Base-by-base conservation (phyloP, 306 rosid genomes). In the Prunus mongolica region DNA sequence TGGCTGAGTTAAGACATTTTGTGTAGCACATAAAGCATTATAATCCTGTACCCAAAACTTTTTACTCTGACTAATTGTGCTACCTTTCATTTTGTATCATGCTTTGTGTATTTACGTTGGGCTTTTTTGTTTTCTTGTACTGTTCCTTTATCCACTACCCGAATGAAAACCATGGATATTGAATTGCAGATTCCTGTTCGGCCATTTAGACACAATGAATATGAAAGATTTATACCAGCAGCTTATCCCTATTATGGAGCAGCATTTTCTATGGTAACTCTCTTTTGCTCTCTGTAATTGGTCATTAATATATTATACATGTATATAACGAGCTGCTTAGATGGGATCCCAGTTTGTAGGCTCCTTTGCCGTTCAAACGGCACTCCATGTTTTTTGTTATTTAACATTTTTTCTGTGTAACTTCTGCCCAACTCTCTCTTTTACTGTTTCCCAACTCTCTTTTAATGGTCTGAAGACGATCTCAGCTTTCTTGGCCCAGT, bases 181-280 rank as follows among this genome's bases (percentile, higher is more conserved):
- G 50, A 76, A 44, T 55, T 86, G 88, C 91, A 95, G 98, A 95
- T 95, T 75, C 98, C 98, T 62, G 98, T 95, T 60, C 97, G 96
- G 44, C 98, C 97, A 78, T 95, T 84, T 79, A 92, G 86, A 78
- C 98, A 95, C 91, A 85, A 95, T 50, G 98, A 95, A 87, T 95
- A 95, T 2, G 98, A 95, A 79, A 90, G 98, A 87, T 95, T 95
- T 67, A 90, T 95, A 76, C 95, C 97, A 14, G 86, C 98, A 46
- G 98, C 98, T 27, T 95, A 90, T 83, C 98, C 98, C 50, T 95
- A 95, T 65, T 95, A 90, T 67, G 98, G 97, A 82, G 90, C 96
- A 65, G 79, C 97, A 77, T 92, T 92, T 84, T 83, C 98, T 19
- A 95, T 92, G 98, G 97, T 95, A 88, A 68, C 80, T 62, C 47